Base-by-base conservation (phyloP, 75 land plant species). In the Larix kaempferi region DNA sequence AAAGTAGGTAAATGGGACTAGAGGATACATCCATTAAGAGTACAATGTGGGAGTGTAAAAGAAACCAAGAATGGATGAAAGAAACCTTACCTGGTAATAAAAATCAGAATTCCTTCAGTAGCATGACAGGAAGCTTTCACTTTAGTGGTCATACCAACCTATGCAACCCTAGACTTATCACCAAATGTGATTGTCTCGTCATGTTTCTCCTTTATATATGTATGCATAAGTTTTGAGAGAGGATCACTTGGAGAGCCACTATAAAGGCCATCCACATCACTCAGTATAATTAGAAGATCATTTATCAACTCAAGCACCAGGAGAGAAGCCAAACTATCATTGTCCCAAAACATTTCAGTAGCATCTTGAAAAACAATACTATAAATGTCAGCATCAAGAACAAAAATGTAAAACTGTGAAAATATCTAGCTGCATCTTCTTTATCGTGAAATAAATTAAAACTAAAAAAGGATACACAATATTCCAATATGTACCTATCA, bases 131-230 rank as follows among this genome's bases (percentile, higher is more conserved):
- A 98, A 83, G 98, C 92, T 58, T 89, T 86, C 6, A 98, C 99
- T 83, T 98, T 98, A 13, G 99, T 95, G 77, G 92, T 90, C 99
- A 98, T 98, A 16, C 99, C 99, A 26, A 98, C 99, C 78, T 98
- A 77, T 52, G 98, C 99, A 71, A 92, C 85, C 77, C 98, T 86
- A 13, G 99, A 98, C 82, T 98, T 98, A 71, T 87, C 99, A 44
- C 99, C 99, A 82, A 98, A 98, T 26, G 98, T 95, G 11, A 98
- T 93, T 74, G 81, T 82, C 11, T 88, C 90, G 57, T 89, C 87
- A 80, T 95, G 98, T 76, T 84, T 89, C 65, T 89, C 92, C 78
- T 85, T 89, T 52, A 95, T 35, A 64, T 93, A 98, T 59, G 98
- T 98, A 63, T 87, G 86, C 54, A 98, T 98, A 22, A 98, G 79